Base-by-base conservation (phyloP, 208 protist genomes). In the Tetramitus jugosus region DNA sequence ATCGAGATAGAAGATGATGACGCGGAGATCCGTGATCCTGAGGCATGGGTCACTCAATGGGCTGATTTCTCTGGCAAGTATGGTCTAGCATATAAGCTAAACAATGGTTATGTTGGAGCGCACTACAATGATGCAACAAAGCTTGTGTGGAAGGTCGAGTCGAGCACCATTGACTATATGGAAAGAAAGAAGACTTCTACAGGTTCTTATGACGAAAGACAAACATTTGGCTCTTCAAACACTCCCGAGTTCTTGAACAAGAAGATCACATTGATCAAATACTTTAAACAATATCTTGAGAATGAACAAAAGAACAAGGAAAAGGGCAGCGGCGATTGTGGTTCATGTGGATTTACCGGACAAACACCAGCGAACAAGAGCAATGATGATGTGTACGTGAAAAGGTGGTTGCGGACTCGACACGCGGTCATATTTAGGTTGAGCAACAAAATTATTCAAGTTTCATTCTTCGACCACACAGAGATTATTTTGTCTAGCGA, bases 81-180 rank as follows among this genome's bases (percentile, higher is more conserved):
- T 87, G 97, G 97, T 40, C 76, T 99, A 29, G 92, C 90, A 46
- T 99, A 99, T 87, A 61, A 88, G 46, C 87, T 99, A 29, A 93
- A 80, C 81, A 94, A 93, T 82, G 92, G 93, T 20, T 86, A 89
- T 45, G 88, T 93, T 72, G 97, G 97, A 26, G 95, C 91, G n/a
- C 89, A 94, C 84, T 99, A 97, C 86, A 99, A 98, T 86, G 97
- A 99, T 87, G 84, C 82, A 29, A 97, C 94, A 10, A 97, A 95
- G 82, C 95, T 98, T 56, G 85, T 97, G 39, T 92, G 93, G 84
- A 84, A 91, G 81, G 78, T 86, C n/a, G 75, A 86, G 45, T 86
- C 81, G 53, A 85, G 83, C 49, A 84, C 85, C 26, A 86, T 92
- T 37, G 89, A 93, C 84, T 95, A 95, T 79, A 89, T 88, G 72